phyloP scores from a whole-genome alignment of 352 stramenopile species.

The Pythium aristosporum region DNA sequence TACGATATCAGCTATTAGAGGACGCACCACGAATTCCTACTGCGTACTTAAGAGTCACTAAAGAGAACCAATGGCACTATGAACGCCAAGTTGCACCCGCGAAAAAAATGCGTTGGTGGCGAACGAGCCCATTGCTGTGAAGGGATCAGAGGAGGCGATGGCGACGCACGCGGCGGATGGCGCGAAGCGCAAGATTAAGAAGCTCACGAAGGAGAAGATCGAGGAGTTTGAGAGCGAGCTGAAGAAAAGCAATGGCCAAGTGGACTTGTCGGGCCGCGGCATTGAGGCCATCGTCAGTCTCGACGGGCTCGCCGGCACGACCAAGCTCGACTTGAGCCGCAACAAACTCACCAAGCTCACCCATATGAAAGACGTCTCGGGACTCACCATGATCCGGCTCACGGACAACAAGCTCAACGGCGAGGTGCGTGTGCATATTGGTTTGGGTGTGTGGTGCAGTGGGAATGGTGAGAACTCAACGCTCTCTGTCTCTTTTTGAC shows the following conservation, averaged over 20 bases:
- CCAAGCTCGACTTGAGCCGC: conserved; percentile 80
- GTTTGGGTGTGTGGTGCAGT: background rate
- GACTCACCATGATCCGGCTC: conserved; percentile 78
- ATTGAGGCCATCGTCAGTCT: conserved; percentile 82
- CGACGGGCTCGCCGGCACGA: conserved; percentile 53
- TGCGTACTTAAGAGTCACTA: conserved; percentile 4
- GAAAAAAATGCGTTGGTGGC: conserved; percentile 25
- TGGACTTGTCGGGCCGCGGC: conserved; percentile 65
- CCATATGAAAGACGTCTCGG: conserved; percentile 55
- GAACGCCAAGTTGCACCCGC: background rate
- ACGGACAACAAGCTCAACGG: conserved; percentile 77
- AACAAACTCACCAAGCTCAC: conserved; percentile 86
- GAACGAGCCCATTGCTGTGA: conserved; percentile 10
- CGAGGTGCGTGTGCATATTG: conserved; percentile 32
- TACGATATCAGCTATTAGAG: background rate
- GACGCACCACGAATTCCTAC: background rate
- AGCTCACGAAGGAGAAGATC: conserved; percentile 84
- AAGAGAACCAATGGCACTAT: conserved; percentile 4
- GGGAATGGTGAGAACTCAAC: background rate
- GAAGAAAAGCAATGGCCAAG: conserved; percentile 43
- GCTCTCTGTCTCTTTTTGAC: background rate
- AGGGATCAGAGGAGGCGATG: conserved; percentile 7
- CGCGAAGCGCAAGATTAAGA: conserved; percentile 82
- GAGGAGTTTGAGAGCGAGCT: conserved; percentile 49
- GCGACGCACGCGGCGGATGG: conserved; percentile 20